Evolutionary conservation across 306 rosid genomes (phyloP).

Genomic region (Nissolia schottii): DNA sequence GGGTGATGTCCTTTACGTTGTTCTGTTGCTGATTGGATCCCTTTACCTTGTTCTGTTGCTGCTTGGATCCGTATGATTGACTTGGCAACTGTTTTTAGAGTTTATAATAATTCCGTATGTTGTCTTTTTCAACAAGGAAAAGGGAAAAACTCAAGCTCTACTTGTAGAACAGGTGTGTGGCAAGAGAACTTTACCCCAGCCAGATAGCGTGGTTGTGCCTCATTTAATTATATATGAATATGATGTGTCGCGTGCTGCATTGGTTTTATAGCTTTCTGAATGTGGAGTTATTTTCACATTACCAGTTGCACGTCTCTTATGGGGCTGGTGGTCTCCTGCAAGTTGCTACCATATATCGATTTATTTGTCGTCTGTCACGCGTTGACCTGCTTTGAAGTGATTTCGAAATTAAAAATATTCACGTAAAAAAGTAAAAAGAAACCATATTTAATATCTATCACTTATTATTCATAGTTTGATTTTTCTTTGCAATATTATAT

Average conservation of each 20-base stretch:
- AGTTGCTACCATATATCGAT: too few relatives aligned
- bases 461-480: too few relatives aligned
- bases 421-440: too few relatives aligned
- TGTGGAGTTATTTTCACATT: not conserved
- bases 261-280: not conserved
- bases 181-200: constrained; percentile 7
- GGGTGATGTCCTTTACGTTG: not conserved
- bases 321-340: too few relatives aligned
- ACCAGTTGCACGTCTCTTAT: not conserved
- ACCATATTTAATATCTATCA: too few relatives aligned
- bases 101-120: constrained; percentile 26
- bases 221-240: not conserved
- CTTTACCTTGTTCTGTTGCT: constrained; percentile 18
- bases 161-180: constrained; percentile 18
- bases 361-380: too few relatives aligned
- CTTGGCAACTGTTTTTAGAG: constrained; percentile 18
- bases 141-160: not conserved
- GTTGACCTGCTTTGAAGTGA: too few relatives aligned
- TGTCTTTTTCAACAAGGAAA: not conserved
- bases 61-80: constrained; percentile 1
- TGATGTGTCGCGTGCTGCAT: not conserved
- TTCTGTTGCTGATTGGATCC: constrained; percentile 16
- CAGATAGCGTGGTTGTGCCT: constrained; percentile 5
- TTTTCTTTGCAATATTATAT: too few relatives aligned
- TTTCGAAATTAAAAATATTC: too few relatives aligned